phyloP scores from a whole-genome alignment of 331 rosid species.

The Pyrus hybrid region DNA sequence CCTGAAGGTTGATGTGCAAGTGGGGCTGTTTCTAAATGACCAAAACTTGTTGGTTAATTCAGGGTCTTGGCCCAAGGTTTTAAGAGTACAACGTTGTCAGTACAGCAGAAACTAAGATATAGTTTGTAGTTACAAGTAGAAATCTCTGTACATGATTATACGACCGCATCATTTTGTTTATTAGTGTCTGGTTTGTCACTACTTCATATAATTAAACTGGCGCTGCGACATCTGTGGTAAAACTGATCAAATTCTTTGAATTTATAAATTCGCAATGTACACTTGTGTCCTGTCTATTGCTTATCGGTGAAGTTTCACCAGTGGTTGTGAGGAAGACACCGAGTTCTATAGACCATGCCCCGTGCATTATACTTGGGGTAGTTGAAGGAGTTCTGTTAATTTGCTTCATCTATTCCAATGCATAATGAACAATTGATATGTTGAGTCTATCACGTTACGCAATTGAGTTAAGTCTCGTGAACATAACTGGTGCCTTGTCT shows the following conservation, averaged over 20 bases:
- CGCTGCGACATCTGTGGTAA: background rate
- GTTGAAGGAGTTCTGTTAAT: background rate
- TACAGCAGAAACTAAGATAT: background rate
- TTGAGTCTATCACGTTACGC: background rate
- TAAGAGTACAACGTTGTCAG: background rate
- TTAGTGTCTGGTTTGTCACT: background rate
- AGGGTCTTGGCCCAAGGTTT: background rate
- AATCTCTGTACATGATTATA: background rate
- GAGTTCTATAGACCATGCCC: background rate
- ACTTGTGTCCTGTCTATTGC: background rate
- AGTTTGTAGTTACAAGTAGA: background rate
- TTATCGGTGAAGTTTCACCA: background rate
- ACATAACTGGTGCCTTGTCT: slow-evolving; percentile 6
- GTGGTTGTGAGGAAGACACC: background rate
- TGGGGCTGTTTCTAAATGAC: background rate
- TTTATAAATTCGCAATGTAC: background rate
- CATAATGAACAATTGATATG: background rate
- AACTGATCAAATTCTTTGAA: background rate
- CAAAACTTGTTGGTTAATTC: background rate
- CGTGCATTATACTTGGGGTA: background rate
- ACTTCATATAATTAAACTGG: background rate
- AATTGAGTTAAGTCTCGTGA: background rate
- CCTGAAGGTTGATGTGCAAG: background rate
- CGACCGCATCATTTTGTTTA: background rate
- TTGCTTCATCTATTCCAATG: background rate